A percentile compares a stretch with the other conserved stretches of the same genome.
These are phyloP conservation scores for Aspergillus candidus DNA, from an alignment of 2,329 filamentous ascomycete genomes.

Conservation along the genomic window DNA sequence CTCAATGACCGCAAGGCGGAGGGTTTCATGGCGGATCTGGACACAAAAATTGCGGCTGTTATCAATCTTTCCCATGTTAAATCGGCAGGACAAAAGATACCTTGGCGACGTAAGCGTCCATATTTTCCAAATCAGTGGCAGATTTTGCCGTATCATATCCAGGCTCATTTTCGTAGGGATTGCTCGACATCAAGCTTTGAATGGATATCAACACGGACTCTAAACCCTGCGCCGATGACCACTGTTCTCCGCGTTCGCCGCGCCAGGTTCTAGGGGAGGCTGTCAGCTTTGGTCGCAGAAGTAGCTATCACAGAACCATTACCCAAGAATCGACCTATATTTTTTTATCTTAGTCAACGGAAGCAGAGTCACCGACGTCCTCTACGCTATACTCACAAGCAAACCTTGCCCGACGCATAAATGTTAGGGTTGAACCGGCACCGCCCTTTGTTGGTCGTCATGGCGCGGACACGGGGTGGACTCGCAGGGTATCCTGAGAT, in stretches of 20 bases:
- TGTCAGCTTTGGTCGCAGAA: conserved; percentile 7
- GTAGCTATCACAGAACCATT: conserved; percentile 25
- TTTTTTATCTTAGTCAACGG: conserved; percentile 12
- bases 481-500: conserved; percentile 69
- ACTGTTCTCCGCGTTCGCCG: conserved; percentile 83
- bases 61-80: background rate
- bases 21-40: conserved; percentile 82
- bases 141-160: conserved; percentile 75
- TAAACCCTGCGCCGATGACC: conserved; percentile 91
- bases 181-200: conserved; percentile 88
- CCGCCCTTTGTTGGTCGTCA: conserved; percentile 82
- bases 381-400: conserved; percentile 57
- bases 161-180: conserved; percentile 94
- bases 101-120: conserved; percentile 73
- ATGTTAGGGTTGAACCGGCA: conserved; percentile 97
- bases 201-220: conserved; percentile 94
- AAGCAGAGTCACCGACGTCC: background rate
- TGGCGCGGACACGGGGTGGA: conserved; percentile 56
- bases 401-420: conserved; percentile 85
- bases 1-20: conserved; percentile 80
- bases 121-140: conserved; percentile 63
- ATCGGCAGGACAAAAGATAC: conserved; percentile 38
- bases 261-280: conserved; percentile 69
- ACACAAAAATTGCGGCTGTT: background rate
- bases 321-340: conserved; percentile 76